Evolutionary conservation across 2,329 filamentous ascomycete genomes (phyloP).

Genomic region (Fusarium pininemorale): DNA sequence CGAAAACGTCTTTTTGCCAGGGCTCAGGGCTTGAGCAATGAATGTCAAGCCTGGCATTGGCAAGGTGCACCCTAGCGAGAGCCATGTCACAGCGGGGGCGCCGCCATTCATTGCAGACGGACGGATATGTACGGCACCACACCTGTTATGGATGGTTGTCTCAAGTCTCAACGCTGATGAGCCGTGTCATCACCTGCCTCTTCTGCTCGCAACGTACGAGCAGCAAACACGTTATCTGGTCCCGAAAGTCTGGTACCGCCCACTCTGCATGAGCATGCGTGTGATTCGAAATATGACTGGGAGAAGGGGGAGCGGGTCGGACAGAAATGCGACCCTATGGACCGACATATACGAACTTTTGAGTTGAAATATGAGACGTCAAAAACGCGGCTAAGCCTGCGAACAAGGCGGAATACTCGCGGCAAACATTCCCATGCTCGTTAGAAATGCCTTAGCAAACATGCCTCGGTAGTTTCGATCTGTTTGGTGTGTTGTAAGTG

Average conservation of each 20-base stretch:
- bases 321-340: conserved; percentile 24
- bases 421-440: conserved; percentile 19
- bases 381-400: conserved; percentile 35
- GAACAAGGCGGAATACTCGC: conserved; percentile 34
- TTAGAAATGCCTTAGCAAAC: neutral
- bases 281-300: conserved; percentile 30
- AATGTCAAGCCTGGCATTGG: conserved; percentile 2
- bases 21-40: conserved; percentile 9
- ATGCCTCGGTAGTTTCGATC: conserved; percentile 16
- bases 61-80: conserved; percentile 13
- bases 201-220: conserved; percentile 39
- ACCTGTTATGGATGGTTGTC: conserved; percentile 19
- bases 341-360: conserved; percentile 40
- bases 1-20: conserved; percentile 23
- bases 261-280: conserved; percentile 41
- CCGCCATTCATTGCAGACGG: conserved; percentile 16
- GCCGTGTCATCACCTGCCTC: conserved; percentile 22
- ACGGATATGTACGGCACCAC: conserved; percentile 11
- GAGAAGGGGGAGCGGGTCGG: conserved; percentile 16
- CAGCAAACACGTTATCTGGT: conserved; percentile 33
- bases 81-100: conserved; percentile 16
- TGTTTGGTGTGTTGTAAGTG: conserved; percentile 16
- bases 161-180: conserved; percentile 36
- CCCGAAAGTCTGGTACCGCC: conserved; percentile 46
- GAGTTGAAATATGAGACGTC: conserved; percentile 34